Percentiles rank a stretch among this genome's conserved stretches.
These are phyloP conservation scores for Saturnispora saitoi DNA, from an alignment of 805 yeast genomes.

Conservation along the genomic window DNA sequence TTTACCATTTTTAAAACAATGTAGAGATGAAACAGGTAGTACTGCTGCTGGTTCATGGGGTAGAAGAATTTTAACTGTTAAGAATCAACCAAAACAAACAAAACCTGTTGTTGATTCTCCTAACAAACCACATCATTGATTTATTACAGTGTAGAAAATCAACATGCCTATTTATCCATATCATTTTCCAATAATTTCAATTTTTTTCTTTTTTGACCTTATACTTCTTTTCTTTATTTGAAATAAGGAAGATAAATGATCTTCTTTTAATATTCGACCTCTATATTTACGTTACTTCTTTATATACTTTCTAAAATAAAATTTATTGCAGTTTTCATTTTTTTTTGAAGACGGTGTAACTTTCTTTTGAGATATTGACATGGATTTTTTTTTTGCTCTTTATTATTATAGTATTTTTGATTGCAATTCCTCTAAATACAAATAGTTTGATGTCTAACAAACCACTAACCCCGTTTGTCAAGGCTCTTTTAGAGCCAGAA, in stretches of 20 bases:
- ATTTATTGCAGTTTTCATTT: too few relatives aligned
- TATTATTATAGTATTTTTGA: too few relatives aligned
- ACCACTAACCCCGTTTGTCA: constrained; percentile 47
- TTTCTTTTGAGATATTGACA: too few relatives aligned
- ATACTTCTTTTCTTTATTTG: too few relatives aligned
- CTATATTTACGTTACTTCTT: not conserved
- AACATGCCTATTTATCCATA: too few relatives aligned
- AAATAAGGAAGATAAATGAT: too few relatives aligned
- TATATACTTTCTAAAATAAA: too few relatives aligned
- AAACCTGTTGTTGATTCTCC: not conserved
- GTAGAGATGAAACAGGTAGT: constrained; percentile 92
- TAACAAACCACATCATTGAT: not conserved
- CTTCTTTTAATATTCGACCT: not conserved
- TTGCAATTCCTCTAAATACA: too few relatives aligned
- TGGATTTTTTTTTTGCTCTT: too few relatives aligned
- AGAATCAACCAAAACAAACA: constrained; percentile 20
- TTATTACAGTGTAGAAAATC: too few relatives aligned
- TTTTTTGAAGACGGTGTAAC: too few relatives aligned
- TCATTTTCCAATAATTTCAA: not conserved
- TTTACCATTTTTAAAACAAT: constrained; percentile 86
- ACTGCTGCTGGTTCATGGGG: constrained; percentile 94
- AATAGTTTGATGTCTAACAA: constrained; percentile 8
- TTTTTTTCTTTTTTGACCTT: not conserved
- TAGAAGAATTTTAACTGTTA: constrained; percentile 54
- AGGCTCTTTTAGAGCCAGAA: constrained; percentile 52